Conservation (phyloP, 768 basidiomycete species). For the Royoungia palumana region DNA sequence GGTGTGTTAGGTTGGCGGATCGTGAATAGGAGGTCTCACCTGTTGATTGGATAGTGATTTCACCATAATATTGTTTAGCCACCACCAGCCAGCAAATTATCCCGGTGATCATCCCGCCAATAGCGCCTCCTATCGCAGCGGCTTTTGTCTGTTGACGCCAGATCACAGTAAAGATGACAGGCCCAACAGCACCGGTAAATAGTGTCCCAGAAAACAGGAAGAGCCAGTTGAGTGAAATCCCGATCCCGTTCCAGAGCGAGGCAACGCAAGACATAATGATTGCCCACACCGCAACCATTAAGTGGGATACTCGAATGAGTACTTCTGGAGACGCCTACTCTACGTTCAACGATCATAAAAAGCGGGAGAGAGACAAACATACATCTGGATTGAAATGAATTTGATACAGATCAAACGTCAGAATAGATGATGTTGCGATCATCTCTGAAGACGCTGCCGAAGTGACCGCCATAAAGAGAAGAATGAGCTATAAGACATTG, state of each 20-base stretch:
- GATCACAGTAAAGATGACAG: slow-evolving; percentile 16
- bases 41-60: slow-evolving; percentile 13
- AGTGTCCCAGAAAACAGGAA: slow-evolving; percentile 19
- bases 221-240: slow-evolving; percentile 19
- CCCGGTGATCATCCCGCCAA: slow-evolving; percentile 41
- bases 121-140: slow-evolving; percentile 38
- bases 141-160: slow-evolving; percentile 37
- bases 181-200: slow-evolving; percentile 33
- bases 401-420: slow-evolving; percentile 35
- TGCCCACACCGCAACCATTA: slow-evolving; percentile 25
- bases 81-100: slow-evolving; percentile 47
- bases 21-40: neutral
- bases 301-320: slow-evolving; percentile 24
- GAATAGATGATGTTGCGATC: slow-evolving; percentile 35
- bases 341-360: neutral
- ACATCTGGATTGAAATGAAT: slow-evolving; percentile 27
- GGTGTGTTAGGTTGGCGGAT: neutral
- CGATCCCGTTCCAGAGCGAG: slow-evolving; percentile 26
- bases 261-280: slow-evolving; percentile 24
- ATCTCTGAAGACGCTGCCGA: slow-evolving; percentile 33
- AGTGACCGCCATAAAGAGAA: slow-evolving; percentile 37
- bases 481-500: slow-evolving; percentile 20
- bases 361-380: neutral
- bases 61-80: slow-evolving; percentile 16
- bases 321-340: slow-evolving; percentile 15